Evolutionary conservation across 1,139 yeast genomes (phyloP), one percentile per base, ranked within the genome.

Genomic region (Geotrichum australiense): DNA sequence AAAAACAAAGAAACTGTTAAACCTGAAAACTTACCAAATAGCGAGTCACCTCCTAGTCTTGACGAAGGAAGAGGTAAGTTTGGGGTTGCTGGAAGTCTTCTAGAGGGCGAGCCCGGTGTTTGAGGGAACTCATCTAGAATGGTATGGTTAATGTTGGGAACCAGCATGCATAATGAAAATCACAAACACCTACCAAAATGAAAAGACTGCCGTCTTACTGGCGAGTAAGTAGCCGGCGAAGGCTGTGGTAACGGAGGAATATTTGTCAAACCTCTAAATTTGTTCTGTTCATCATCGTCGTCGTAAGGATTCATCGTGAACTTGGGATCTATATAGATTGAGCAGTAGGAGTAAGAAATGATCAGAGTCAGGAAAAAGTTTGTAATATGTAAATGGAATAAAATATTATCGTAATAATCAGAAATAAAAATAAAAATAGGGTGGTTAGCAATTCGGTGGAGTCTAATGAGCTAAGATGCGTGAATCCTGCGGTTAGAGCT

Each of bases 31-130:
- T n/a, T n/a, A n/a, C n/a, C 44, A 14, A 50, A 50, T 10, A 59
- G 59, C 7, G 59, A 53, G 42, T 57, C 60, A 15, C 52, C 41
- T 1, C 60, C 49, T 15, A 59, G 53, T 56, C 60, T 55, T 26
- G 20, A 12, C 11, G 18, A 7, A n/a, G 30, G 30, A 6, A 26
- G 5, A 29, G 32, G 36, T n/a, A n/a, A n/a, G 15, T 6, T 7
- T 6, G 32, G 32, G 6, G 7, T 11, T 5, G 5, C 19, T 5
- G 10, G 15, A 5, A 11, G 23, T 10, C 8, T 10, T 31, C 35
- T 18, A 5, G 24, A 19, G 8, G 35, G 35, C 12, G 35, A 31
- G 11, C 25, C 14, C 10, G 29, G 31, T 21, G 30, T 22, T 22
- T 34, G 37, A 22, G 30, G 27, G 14, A 34, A 24, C 18, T 24